Conservation (phyloP, 2,329 filamentous ascomycete species). For the Capronia epimyces region DNA sequence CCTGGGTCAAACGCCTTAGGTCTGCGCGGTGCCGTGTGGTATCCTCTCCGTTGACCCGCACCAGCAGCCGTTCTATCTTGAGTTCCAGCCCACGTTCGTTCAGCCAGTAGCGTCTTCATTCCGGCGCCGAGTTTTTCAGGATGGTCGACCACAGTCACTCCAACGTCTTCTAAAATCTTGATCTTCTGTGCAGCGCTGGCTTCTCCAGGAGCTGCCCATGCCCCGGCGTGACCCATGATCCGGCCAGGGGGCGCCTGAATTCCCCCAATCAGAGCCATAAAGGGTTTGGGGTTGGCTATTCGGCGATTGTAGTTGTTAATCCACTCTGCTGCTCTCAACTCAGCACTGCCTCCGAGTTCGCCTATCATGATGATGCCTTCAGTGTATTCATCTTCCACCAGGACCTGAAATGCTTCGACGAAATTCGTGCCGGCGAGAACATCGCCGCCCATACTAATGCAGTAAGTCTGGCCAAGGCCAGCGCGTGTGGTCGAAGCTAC, state of each 20-base stretch:
- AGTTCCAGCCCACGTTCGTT: constrained; percentile 33
- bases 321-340: constrained; percentile 68
- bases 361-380: constrained; percentile 67
- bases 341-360: constrained; percentile 64
- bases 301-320: constrained; percentile 60
- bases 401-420: constrained; percentile 62
- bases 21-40: constrained; percentile 46
- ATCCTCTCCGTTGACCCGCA: constrained; percentile 43
- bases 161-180: constrained; percentile 58
- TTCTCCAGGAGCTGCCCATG: constrained; percentile 63
- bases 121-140: constrained; percentile 67
- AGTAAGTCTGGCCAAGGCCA: constrained; percentile 71
- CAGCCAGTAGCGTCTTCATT: constrained; percentile 57
- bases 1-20: constrained; percentile 7
- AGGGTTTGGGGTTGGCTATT: constrained; percentile 62
- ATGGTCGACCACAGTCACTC: constrained; percentile 66
- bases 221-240: constrained; percentile 76
- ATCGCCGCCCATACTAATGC: constrained; percentile 73
- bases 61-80: constrained; percentile 36
- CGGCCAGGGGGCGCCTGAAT: constrained; percentile 57
- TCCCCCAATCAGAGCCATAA: constrained; percentile 66
- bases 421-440: constrained; percentile 68
- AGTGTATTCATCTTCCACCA: constrained; percentile 62
- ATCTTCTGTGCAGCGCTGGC: constrained; percentile 61
- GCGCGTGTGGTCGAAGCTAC: constrained; percentile 67